Base-by-base conservation (phyloP, 805 yeast species). In the Cyberlindnera maritima region DNA sequence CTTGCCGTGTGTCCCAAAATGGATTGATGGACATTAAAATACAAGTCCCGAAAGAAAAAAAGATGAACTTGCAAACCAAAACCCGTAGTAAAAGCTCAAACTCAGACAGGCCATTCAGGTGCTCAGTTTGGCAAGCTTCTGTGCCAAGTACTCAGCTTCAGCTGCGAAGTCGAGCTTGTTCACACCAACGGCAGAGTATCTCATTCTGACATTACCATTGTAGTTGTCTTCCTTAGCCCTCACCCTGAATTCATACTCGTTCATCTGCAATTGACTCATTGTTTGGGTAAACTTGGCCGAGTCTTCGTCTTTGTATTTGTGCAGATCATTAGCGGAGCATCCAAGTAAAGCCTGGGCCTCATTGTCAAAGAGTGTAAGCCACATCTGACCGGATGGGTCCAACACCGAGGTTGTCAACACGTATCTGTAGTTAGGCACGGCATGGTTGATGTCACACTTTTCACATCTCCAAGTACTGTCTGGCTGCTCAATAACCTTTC, bases 381-480 rank as follows among this genome's bases (percentile, higher is more conserved):
- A 90, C 50, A 90, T 63, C 64, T 86, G 90, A 18, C 91, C 95
- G 4, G 95, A 77, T 55, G 74, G 72, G 65, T 94, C 99, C 59
- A 82, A 75, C n/a, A 90, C 77, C 3, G 88, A 79, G 39, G 81
- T 65, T n/a, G 85, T 83, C 57, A 92, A 65, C 44, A 90, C 81
- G 57, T 87, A 94, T 64, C 98, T 79, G 70, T 87, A 83, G 41
- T 75, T 70, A 17, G 98, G 97, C 39, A 73, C 75, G 2, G 76
- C 72, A 61, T 79, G 83, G 52, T 77, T 78, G 46, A 77, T 71
- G 58, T 88, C 84, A 75, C 98, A 91, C 64, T 85, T 85, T 64
- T 91, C 98, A 72, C 99, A 94, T 65, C 96, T 80, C 96, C 96
- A 91, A 15, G 83, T 72, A 13, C 85, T 88, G 60, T 80, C 84